Evolutionary conservation across 208 protist species (phyloP).

Genomic region (Crithidia bombi): DNA sequence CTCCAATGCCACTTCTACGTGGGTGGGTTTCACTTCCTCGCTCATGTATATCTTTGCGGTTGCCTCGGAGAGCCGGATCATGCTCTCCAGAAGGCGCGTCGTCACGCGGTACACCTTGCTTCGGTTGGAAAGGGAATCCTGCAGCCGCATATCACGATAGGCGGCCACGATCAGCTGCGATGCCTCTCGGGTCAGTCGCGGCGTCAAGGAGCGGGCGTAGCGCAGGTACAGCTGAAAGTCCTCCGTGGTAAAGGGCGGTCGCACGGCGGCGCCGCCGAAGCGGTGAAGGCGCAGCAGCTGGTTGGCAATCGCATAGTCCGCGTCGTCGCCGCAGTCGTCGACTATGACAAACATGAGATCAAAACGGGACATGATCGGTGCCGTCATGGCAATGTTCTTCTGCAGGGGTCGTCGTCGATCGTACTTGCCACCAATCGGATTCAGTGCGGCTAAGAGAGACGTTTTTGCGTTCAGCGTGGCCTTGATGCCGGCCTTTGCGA

Average conservation of each 20-base stretch:
- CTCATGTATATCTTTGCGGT: constrained; percentile 96
- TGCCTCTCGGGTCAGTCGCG: constrained; percentile 86
- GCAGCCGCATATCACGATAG: constrained; percentile 94
- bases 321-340: constrained; percentile 96
- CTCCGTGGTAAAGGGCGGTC: constrained; percentile 72
- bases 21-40: constrained; percentile 81
- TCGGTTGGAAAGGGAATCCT: constrained; percentile 87
- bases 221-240: constrained; percentile 95
- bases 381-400: constrained; percentile 94
- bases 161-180: constrained; percentile 85
- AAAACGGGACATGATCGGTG: constrained; percentile 99
- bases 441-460: constrained; percentile 98
- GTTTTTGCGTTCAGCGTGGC: constrained; percentile 99
- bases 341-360: constrained; percentile 99
- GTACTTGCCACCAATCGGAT: constrained; percentile 98
- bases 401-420: constrained; percentile 93
- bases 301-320: constrained; percentile 97
- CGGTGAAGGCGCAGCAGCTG: constrained; percentile 96
- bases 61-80: constrained; percentile 99
- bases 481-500: constrained; percentile 98
- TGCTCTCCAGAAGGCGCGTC: constrained; percentile 99
- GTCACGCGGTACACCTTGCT: constrained; percentile 98
- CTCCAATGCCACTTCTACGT: constrained; percentile 88
- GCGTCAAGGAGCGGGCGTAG: constrained; percentile 92
- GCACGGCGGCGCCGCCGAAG: constrained; percentile 76